Evolutionary conservation across 352 stramenopile species (phyloP).

Genomic region (Globisporangium okanoganense): DNA sequence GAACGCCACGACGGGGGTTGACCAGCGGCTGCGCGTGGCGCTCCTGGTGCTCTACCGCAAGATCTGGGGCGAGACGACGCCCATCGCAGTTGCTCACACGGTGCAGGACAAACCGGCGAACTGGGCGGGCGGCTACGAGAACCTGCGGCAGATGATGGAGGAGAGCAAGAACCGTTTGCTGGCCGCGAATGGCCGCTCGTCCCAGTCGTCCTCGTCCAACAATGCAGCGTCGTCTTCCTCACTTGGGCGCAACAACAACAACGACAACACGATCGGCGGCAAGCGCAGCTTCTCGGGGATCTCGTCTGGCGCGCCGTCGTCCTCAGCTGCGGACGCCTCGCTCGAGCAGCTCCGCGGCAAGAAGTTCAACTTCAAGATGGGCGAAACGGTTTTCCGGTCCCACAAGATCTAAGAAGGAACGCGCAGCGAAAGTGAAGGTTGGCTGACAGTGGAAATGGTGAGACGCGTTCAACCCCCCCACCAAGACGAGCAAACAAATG

Average conservation of each 20-base stretch:
- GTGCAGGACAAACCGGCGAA: conserved; percentile 76
- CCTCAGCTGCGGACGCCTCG: conserved; percentile 28
- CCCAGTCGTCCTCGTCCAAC: neutral
- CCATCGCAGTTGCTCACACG: conserved; percentile 72
- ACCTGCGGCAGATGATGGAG: conserved; percentile 79
- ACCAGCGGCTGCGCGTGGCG: conserved; percentile 73
- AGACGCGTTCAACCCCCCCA: neutral
- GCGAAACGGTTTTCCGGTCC: conserved; percentile 72
- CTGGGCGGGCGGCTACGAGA: conserved; percentile 81
- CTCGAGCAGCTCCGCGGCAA: conserved; percentile 81
- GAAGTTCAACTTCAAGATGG: conserved; percentile 87
- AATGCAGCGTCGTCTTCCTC: neutral
- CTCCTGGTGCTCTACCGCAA: conserved; percentile 76
- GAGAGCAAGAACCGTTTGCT: conserved; percentile 68
- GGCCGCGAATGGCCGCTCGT: conserved; percentile 17
- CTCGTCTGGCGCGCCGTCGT: conserved; percentile 1
- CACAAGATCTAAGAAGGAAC: conserved; percentile 58
- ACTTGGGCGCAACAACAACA: conserved; percentile 14
- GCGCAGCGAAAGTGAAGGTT: neutral
- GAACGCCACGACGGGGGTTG: conserved; percentile 52
- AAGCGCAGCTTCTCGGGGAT: conserved; percentile 31
- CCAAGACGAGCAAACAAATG: neutral
- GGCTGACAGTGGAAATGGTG: neutral
- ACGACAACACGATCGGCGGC: conserved; percentile 22
- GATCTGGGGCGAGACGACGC: conserved; percentile 80